Percentiles rank a stretch among this genome's conserved stretches.
phyloP scores from a whole-genome alignment of 2,329 filamentous ascomycete species.

The Fusarium torreyae region DNA sequence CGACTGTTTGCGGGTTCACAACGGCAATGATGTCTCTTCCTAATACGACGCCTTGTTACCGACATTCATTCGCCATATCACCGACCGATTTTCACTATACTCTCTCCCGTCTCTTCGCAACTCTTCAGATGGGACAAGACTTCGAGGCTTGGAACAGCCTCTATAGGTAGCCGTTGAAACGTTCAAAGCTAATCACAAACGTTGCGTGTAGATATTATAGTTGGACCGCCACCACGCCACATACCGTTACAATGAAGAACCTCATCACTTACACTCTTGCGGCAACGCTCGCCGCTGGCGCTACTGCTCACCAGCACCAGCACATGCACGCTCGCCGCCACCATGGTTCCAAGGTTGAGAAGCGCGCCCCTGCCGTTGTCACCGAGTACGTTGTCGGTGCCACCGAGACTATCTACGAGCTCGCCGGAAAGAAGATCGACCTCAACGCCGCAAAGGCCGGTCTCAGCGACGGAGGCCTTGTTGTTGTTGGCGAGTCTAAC shows the following conservation, averaged over 20 bases:
- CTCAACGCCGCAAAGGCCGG: slow-evolving; percentile 78
- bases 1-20: not conserved
- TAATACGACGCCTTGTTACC: not conserved
- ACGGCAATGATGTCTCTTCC: not conserved
- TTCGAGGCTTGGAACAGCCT: not conserved
- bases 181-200: slow-evolving; percentile 35
- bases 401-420: slow-evolving; percentile 79
- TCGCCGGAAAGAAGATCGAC: slow-evolving; percentile 75
- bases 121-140: slow-evolving; percentile 1
- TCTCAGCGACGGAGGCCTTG: slow-evolving; percentile 79
- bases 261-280: slow-evolving; percentile 65
- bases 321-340: slow-evolving; percentile 72
- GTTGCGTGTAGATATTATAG: slow-evolving; percentile 32
- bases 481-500: slow-evolving; percentile 72
- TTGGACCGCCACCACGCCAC: slow-evolving; percentile 31
- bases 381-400: slow-evolving; percentile 71
- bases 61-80: not conserved
- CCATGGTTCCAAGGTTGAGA: slow-evolving; percentile 62
- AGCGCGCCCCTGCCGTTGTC: slow-evolving; percentile 62
- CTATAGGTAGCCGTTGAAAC: slow-evolving; percentile 14
- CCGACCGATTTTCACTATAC: not conserved
- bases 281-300: slow-evolving; percentile 67
- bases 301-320: slow-evolving; percentile 72
- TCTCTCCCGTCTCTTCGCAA: slow-evolving; percentile 4
- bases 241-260: slow-evolving; percentile 63